Conservation (phyloP, 2,329 filamentous ascomycete species). For the Hypoxylon sp. region DNA sequence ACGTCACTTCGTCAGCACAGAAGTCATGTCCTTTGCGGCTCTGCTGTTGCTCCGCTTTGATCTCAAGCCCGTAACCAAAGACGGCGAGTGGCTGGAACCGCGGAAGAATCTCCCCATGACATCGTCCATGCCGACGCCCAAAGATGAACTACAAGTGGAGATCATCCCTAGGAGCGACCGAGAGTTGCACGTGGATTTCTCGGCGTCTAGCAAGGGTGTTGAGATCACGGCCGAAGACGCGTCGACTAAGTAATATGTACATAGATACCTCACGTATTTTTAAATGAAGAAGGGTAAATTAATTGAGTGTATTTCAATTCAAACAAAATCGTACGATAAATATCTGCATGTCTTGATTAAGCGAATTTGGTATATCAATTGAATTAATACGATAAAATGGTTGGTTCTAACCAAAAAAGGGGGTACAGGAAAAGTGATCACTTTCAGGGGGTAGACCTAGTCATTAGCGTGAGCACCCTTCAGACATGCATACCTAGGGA, state of each 20-base stretch:
- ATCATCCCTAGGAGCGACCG: slow-evolving; percentile 15
- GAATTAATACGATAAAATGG: not conserved
- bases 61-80: slow-evolving; percentile 23
- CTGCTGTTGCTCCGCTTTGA: slow-evolving; percentile 41
- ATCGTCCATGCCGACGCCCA: slow-evolving; percentile 28
- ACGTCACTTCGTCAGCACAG: slow-evolving; percentile 41
- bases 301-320: no score
- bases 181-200: slow-evolving; percentile 14
- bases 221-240: slow-evolving; percentile 22
- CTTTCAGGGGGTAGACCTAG: not conserved
- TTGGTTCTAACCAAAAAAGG: not conserved
- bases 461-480: not conserved
- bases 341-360: no score
- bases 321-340: no score
- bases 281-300: no score
- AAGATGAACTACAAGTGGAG: slow-evolving; percentile 17
- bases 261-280: no score
- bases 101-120: slow-evolving; percentile 41
- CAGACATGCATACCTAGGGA: not conserved
- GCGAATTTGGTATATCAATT: not conserved
- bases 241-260: no score
- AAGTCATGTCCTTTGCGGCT: slow-evolving; percentile 36
- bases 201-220: slow-evolving; percentile 19
- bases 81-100: slow-evolving; percentile 31
- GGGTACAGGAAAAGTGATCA: not conserved